These are phyloP conservation scores for Petrea volubilis DNA, from an alignment of 257 asterid species.

Conservation along the genomic window DNA sequence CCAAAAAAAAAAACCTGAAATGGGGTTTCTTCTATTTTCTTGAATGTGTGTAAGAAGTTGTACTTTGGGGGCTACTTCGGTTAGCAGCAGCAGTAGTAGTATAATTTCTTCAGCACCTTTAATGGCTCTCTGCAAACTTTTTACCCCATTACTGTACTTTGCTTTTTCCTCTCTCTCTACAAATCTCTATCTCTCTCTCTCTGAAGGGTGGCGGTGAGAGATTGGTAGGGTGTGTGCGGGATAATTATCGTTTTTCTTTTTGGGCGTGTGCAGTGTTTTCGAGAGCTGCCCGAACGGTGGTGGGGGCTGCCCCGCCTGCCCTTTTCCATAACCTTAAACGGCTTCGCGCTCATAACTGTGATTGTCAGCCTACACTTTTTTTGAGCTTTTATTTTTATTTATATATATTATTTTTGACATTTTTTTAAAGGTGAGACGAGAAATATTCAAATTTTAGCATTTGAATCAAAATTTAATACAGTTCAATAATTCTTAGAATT, in stretches of 20 bases:
- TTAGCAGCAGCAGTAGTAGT: not conserved
- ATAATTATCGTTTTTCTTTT: conserved; percentile 48
- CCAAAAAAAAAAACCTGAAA: conserved; percentile 21
- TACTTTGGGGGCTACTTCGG: conserved; percentile 16
- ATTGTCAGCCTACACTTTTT: conserved; percentile 28
- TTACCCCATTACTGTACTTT: conserved; percentile 48
- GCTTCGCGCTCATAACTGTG: conserved; percentile 64
- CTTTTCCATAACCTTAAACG: conserved; percentile 48
- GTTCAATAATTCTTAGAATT: too few species aligned
- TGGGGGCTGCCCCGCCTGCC: conserved; percentile 62
- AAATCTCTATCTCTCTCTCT: conserved; percentile 34
- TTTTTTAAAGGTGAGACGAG: not conserved
- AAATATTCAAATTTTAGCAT: too few species aligned
- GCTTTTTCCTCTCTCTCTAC: conserved; percentile 37
- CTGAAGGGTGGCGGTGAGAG: conserved; percentile 39
- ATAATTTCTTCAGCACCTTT: conserved; percentile 33
- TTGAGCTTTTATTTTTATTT: not conserved
- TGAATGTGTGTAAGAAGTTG: conserved; percentile 13
- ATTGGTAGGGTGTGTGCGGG: conserved; percentile 34
- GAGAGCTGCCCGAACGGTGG: conserved; percentile 69
- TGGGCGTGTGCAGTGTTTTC: conserved; percentile 57
- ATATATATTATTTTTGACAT: not conserved
- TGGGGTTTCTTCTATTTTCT: conserved; percentile 14
- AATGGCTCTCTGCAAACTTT: conserved; percentile 41
- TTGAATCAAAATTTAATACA: too few species aligned